Evolutionary conservation across 202 grass and related monocot genomes (phyloP).

Genomic region (Elaeis oleifera): DNA sequence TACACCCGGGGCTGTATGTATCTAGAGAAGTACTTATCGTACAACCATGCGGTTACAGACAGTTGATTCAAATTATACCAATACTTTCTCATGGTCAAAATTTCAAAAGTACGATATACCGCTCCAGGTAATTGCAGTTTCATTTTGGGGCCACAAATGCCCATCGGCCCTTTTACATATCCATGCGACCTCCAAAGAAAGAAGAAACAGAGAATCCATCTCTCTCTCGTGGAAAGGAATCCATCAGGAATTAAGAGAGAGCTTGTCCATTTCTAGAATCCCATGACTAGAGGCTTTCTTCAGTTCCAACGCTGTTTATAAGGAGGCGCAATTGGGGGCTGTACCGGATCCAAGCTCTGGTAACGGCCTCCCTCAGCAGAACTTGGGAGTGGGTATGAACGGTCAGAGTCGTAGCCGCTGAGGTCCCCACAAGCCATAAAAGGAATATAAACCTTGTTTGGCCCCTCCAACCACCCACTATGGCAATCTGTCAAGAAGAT

Average conservation of each 20-base stretch:
- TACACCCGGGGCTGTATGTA: no score
- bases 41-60: no score
- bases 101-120: no score
- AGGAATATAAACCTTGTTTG: conserved; percentile 81
- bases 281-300: conserved; percentile 59
- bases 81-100: no score
- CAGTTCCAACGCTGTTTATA: conserved; percentile 67
- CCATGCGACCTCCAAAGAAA: no score
- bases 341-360: conserved; percentile 70
- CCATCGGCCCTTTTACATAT: no score
- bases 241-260: conserved; percentile 11
- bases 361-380: conserved; percentile 31
- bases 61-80: no score
- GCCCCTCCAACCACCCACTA: conserved; percentile 87
- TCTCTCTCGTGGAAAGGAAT: no score
- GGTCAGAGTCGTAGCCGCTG: conserved; percentile 80
- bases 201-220: no score
- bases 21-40: no score
- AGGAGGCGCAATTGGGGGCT: conserved; percentile 73
- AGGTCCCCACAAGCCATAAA: conserved; percentile 90
- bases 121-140: no score
- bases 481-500: conserved; percentile 55
- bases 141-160: no score
- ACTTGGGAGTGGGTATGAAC: conserved; percentile 60
- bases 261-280: conserved; percentile 24